Percentiles rank a stretch among this genome's conserved stretches.
phyloP scores from a whole-genome alignment of 768 basidiomycete genomes.

The Lentinula edodes region DNA sequence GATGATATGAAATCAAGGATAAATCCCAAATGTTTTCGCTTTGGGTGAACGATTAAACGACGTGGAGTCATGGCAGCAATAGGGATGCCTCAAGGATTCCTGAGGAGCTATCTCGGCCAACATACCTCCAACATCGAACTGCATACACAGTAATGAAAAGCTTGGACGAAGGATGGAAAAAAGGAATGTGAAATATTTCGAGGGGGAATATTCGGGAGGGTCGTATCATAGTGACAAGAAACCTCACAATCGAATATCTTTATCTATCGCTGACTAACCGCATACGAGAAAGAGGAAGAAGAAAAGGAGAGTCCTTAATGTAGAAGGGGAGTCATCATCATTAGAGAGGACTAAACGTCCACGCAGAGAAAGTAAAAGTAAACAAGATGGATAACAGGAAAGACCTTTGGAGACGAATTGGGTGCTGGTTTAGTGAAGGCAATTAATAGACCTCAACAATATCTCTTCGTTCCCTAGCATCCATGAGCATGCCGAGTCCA shows the following conservation, averaged over 20 bases:
- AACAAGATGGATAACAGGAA: background rate
- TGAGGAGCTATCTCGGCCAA: background rate
- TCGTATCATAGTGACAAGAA: background rate
- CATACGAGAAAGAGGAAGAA: background rate
- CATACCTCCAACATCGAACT: background rate
- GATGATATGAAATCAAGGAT: background rate
- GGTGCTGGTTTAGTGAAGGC: background rate
- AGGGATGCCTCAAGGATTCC: background rate
- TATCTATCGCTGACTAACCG: constrained; percentile 5
- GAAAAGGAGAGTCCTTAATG: background rate
- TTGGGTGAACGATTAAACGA: background rate
- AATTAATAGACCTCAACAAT: constrained; percentile 63
- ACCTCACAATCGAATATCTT: background rate
- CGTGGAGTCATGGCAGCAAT: background rate
- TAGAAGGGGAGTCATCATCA: background rate
- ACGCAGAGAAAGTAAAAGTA: background rate
- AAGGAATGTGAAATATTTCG: constrained; percentile 6
- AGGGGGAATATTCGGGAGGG: background rate
- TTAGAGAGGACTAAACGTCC: background rate
- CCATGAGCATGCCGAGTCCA: constrained; percentile 73
- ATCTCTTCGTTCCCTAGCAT: constrained; percentile 75
- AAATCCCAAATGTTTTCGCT: background rate
- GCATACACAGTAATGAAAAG: background rate
- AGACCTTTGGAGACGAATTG: background rate
- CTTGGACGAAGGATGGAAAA: background rate